Evolutionary conservation across 805 yeast species (phyloP), one percentile per base, ranked within the genome.

Genomic region (Dipodascus albidus): DNA sequence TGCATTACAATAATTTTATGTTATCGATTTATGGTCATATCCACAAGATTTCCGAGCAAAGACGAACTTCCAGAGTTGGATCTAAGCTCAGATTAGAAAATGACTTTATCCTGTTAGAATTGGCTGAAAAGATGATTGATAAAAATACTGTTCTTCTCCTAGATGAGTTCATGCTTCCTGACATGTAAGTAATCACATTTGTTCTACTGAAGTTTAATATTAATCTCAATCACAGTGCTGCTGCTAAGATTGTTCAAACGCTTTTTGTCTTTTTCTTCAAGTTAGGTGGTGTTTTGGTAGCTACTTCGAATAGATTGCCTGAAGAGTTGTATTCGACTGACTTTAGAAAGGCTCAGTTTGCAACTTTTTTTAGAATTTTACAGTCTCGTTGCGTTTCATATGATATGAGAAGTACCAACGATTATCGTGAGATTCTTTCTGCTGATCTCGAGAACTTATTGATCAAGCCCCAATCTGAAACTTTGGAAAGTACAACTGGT

Each of bases 141-240:
- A 74, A 73, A 55, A 79, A 75, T 60, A 81, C 87, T 1, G 70
- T 84, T 14, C 65, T 84, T 55, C 71, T 83, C 65, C 66, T 84
- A 44, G 90, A 84, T 63, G 90, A 85, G 64, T 84, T 84, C 67
- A 82, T 83, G 85, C 63, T 84, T 27, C 90, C 90, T 0, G 90
- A 84, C 62, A 73, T 85, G 59, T 55, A 24, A 55, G 55, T 55
- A n/a, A 11, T 4, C 15, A 15, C 23, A 8, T 4, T 17, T 19
- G 17, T n/a, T 27, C 8, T 17, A 8, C n/a, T 11, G 20, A 31
- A 20, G 8, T 20, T 47, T 6, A 3, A 9, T 19, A 52, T 3
- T 27, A 22, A 21, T 31, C 8, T 50, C 23, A n/a, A n/a, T n/a
- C 4, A 3, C 23, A 55, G 58, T 38, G 86, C 88, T 0, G 76